Evolutionary conservation across 1,284 basidiomycete genomes (phyloP).

Genomic region (Microbotryomycetes sp.): DNA sequence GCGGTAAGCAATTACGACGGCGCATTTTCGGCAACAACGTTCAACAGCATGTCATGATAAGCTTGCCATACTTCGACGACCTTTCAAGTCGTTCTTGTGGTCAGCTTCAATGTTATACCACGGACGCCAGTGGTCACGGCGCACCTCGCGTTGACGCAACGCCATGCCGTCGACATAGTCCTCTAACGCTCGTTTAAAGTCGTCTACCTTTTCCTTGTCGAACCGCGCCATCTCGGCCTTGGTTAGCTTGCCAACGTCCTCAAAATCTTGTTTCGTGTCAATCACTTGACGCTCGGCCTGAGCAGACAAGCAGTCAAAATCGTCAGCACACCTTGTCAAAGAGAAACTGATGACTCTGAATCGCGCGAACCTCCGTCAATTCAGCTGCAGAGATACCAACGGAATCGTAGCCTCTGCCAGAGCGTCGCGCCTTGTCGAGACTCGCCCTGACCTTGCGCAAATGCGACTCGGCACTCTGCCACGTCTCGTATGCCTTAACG

Average conservation of each 20-base stretch:
- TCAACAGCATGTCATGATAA: conserved; percentile 19
- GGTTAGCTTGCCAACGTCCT: conserved; percentile 74
- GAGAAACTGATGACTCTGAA: too few species aligned
- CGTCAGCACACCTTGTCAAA: too few species aligned
- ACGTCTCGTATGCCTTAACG: conserved; percentile 69
- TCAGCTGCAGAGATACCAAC: conserved; percentile 61
- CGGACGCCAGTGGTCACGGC: neutral
- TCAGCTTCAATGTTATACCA: too few species aligned
- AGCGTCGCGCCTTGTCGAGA: conserved; percentile 71
- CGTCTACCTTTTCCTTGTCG: conserved; percentile 83
- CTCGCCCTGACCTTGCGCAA: conserved; percentile 60
- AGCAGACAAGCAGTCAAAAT: too few species aligned
- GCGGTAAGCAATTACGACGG: neutral
- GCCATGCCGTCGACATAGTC: conserved; percentile 77
- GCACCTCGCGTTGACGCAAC: conserved; percentile 66
- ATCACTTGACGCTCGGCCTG: conserved; percentile 74
- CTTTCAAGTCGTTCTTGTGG: neutral
- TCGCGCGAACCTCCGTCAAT: conserved; percentile 60
- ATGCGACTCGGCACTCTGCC: conserved; percentile 72
- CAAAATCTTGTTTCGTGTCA: conserved; percentile 78
- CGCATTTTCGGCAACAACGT: conserved; percentile 7
- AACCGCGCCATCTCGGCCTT: conserved; percentile 90
- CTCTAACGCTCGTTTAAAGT: conserved; percentile 71
- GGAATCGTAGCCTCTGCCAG: conserved; percentile 62
- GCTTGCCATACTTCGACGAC: conserved; percentile 20